Conservation (phyloP, 2,329 filamentous ascomycete genomes). For the Aspergillus hiratsukae region DNA sequence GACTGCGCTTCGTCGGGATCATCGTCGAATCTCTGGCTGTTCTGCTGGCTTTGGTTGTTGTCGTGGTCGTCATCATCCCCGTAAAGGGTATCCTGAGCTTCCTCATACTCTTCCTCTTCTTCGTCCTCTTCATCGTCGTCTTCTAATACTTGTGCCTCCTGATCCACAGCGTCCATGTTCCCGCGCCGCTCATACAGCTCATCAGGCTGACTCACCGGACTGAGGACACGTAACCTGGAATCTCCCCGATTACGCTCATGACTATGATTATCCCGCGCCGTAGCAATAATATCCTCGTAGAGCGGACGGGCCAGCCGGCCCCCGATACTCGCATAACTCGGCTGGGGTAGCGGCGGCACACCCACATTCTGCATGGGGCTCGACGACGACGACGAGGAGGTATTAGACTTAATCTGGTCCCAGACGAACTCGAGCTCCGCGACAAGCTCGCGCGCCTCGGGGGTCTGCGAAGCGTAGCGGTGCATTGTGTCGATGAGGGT, state of each 20-base stretch:
- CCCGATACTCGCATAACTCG: slow-evolving; percentile 33
- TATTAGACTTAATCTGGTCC: slow-evolving; percentile 93
- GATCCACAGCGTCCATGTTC: slow-evolving; percentile 31
- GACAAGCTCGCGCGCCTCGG: slow-evolving; percentile 79
- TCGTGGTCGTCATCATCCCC: slow-evolving; percentile 18
- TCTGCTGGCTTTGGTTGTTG: neutral
- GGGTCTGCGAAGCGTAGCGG: slow-evolving; percentile 77
- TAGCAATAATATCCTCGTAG: slow-evolving; percentile 45
- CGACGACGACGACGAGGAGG: slow-evolving; percentile 54
- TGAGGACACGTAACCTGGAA: slow-evolving; percentile 65
- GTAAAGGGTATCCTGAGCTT: slow-evolving; percentile 32
- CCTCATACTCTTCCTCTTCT: slow-evolving; percentile 35
- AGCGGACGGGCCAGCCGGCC: slow-evolving; percentile 34
- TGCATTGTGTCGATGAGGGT: slow-evolving; percentile 97
- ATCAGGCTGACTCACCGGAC: slow-evolving; percentile 80
- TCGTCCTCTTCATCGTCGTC: slow-evolving; percentile 26
- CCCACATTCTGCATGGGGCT: slow-evolving; percentile 27
- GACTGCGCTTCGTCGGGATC: slow-evolving; percentile 1
- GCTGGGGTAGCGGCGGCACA: slow-evolving; percentile 27
- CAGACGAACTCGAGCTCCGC: slow-evolving; percentile 97
- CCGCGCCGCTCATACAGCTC: slow-evolving; percentile 48
- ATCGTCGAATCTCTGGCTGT: slow-evolving; percentile 4
- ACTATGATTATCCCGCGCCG: slow-evolving; percentile 34
- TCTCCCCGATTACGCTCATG: slow-evolving; percentile 25
- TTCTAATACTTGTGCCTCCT: slow-evolving; percentile 24